Base-by-base conservation (phyloP, 2,329 filamentous ascomycete genomes). In the Orbilia brochopaga region DNA sequence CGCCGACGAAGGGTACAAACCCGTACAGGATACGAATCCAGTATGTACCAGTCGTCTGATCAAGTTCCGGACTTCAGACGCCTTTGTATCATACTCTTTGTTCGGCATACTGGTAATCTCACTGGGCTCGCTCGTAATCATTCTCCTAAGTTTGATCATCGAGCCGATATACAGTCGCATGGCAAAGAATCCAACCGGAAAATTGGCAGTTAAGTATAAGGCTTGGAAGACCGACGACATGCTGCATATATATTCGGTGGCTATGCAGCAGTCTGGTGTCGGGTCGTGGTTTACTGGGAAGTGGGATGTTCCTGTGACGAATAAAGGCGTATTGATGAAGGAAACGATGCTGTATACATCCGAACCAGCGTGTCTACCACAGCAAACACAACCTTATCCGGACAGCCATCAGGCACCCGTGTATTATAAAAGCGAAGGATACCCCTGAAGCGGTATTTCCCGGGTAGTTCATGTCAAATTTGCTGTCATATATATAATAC, bases 171-270 rank as follows among this genome's bases (percentile, higher is more conserved):
- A 40, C 19, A 21, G 40, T 13, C 30, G 44, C 10, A 17, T 60
- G 15, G 57, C 57, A 37, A 52, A 21, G 32, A 24, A 24, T 7
- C 52, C 57, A 10, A 52, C 19, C 1, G 57, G 46, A n/a, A 32
- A 15, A 5, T n/a, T 60, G 17, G 37, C 24, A 32, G n/a, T 11
- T 5, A 60, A 60, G 21, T 24, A 46, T 19, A 32, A 51, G 35
- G 57, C 57, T 1, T 60, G 57, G 57, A 60, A 60, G 19, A 44
- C 40, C 7, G 57, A 60, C 40, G 46, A 60, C 21, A 21, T 60
- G 44, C 23, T 60, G 32, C 50, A 23, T 24, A 19, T 60, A 21
- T 60, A 60, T 27, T 24, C 27, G 10, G 27, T 32, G 21, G 30
- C 35, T 4, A 60, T 60, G 57, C 24, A 52, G 32, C 19, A 46